A percentile compares a stretch with the other conserved stretches of the same genome.
These are phyloP conservation scores for Metschnikowia aberdeeniae DNA, from an alignment of 805 yeast species.

Conservation along the genomic window DNA sequence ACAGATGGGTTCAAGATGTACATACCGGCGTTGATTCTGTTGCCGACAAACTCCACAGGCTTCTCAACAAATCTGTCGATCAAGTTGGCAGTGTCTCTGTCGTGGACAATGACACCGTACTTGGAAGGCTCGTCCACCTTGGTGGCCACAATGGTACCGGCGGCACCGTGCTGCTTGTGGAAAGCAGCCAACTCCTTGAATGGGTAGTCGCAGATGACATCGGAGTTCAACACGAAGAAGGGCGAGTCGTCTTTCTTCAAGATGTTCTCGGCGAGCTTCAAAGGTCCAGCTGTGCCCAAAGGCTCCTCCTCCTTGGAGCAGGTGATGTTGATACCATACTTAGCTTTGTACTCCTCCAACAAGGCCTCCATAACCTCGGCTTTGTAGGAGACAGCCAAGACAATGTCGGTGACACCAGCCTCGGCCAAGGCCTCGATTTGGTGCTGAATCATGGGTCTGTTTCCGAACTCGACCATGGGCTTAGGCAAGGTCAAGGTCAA, in stretches of 20 bases:
- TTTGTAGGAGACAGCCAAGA: slow-evolving; percentile 97
- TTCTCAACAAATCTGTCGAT: slow-evolving; percentile 99
- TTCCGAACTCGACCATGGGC: slow-evolving; percentile 96
- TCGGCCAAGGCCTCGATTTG: slow-evolving; percentile 97
- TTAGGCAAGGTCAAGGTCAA: slow-evolving; percentile 91
- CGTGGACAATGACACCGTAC: slow-evolving; percentile 99
- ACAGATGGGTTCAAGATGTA: slow-evolving; percentile 97
- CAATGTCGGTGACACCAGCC: slow-evolving; percentile 99
- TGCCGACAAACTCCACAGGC: slow-evolving; percentile 99
- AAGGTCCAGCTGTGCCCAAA: slow-evolving; percentile 98
- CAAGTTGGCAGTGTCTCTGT: slow-evolving; percentile 89
- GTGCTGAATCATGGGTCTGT: slow-evolving; percentile 98
- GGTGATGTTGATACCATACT: slow-evolving; percentile 91
- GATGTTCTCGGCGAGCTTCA: slow-evolving; percentile 92
- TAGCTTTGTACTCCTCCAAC: slow-evolving; percentile 87
- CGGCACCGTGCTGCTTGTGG: slow-evolving; percentile 96
- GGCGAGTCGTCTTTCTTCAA: slow-evolving; percentile 94
- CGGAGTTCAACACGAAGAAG: slow-evolving; percentile 96
- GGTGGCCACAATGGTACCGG: slow-evolving; percentile 98
- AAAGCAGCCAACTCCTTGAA: slow-evolving; percentile 85
- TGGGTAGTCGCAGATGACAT: slow-evolving; percentile 98
- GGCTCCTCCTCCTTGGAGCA: slow-evolving; percentile 99
- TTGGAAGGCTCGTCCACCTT: slow-evolving; percentile 99
- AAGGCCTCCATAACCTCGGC: slow-evolving; percentile 99
- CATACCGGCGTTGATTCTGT: slow-evolving; percentile 99